Evolutionary conservation across 495 filamentous ascomycete genomes (phyloP).

Genomic region (Rhypophila decipiens): DNA sequence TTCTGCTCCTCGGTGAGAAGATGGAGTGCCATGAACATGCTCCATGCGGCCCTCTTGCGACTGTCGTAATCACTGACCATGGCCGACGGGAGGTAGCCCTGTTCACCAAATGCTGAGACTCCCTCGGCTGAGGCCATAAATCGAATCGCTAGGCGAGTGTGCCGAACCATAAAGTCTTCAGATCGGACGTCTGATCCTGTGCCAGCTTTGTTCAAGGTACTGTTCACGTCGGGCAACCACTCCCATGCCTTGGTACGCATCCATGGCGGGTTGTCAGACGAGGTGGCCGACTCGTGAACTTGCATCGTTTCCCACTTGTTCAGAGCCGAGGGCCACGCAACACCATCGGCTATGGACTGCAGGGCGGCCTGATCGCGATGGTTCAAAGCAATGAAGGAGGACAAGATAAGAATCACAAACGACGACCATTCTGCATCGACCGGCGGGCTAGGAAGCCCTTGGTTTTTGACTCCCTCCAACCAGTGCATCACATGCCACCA

Average conservation of each 20-base stretch:
- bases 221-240: conserved; percentile 60
- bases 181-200: conserved; percentile 18
- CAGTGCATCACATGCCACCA: conserved; percentile 76
- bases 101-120: conserved; percentile 39
- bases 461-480: conserved; percentile 46
- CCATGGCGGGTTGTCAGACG: conserved; percentile 57
- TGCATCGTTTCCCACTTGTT: conserved; percentile 35
- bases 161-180: conserved; percentile 36
- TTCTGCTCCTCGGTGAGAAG: conserved; percentile 84
- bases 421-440: conserved; percentile 73
- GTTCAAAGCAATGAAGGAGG: conserved; percentile 38
- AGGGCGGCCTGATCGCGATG: conserved; percentile 13
- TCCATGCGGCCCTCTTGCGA: conserved; percentile 55
- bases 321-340: conserved; percentile 3
- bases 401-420: conserved; percentile 63
- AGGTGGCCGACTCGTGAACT: conserved; percentile 32
- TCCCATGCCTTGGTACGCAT: conserved; percentile 62
- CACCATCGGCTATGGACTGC: not conserved
- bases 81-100: conserved; percentile 60
- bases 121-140: conserved; percentile 55
- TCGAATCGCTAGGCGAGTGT: conserved; percentile 36
- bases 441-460: conserved; percentile 15
- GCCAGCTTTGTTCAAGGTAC: conserved; percentile 4
- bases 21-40: conserved; percentile 72
- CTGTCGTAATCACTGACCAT: conserved; percentile 43